Conservation (phyloP, 306 rosid species). For the Senna tora region DNA sequence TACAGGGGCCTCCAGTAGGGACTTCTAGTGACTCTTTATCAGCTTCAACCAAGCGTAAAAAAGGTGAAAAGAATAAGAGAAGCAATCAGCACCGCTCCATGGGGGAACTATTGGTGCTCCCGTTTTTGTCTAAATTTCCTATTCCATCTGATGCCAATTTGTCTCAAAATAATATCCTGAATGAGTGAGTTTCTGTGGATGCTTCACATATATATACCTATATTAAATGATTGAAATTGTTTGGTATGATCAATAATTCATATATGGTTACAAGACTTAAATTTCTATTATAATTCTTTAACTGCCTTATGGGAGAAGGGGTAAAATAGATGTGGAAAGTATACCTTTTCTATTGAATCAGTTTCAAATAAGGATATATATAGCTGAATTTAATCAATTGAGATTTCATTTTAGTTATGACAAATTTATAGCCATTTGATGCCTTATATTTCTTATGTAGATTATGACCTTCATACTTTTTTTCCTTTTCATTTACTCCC, state of each 20-base stretch:
- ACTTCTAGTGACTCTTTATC: conserved; percentile 46
- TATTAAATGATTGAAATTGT: conserved; percentile 21
- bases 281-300: conserved; percentile 24
- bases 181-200: conserved; percentile 65
- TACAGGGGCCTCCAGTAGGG: conserved; percentile 73
- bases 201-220: conserved; percentile 25
- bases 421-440: conserved; percentile 25
- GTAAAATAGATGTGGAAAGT: conserved; percentile 1
- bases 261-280: conserved; percentile 17
- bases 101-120: conserved; percentile 93
- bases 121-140: conserved; percentile 82
- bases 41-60: conserved; percentile 75
- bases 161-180: conserved; percentile 52
- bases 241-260: conserved; percentile 9
- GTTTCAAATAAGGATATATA: background rate
- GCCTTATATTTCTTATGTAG: conserved; percentile 5
- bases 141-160: conserved; percentile 66
- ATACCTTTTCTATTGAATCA: background rate
- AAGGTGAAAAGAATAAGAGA: conserved; percentile 70
- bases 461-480: background rate
- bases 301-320: conserved; percentile 20
- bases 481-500: background rate
- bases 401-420: conserved; percentile 5
- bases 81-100: conserved; percentile 55
- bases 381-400: conserved; percentile 25